Percentiles rank a stretch among this genome's conserved stretches.
phyloP scores from a whole-genome alignment of 495 filamentous ascomycete species.

The Tricharina praecox region DNA sequence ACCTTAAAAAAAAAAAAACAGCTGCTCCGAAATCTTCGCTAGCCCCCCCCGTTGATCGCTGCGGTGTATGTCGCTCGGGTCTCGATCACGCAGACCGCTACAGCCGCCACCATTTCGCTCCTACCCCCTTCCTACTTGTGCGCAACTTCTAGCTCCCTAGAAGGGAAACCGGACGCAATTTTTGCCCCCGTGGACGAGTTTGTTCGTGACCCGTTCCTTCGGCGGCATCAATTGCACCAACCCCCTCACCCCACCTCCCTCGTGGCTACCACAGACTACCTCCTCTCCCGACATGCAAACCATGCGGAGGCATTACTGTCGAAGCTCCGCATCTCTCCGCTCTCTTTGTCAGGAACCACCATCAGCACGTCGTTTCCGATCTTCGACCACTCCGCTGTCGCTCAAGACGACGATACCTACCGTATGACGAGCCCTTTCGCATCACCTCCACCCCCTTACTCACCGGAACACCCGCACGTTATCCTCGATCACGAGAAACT shows the following conservation, averaged over 20 bases:
- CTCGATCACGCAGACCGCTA: not conserved
- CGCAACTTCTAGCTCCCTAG: not conserved
- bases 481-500: constrained; percentile 26
- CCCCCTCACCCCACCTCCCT: constrained; percentile 1
- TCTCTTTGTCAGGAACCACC: constrained; percentile 6
- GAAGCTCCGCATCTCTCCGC: constrained; percentile 25
- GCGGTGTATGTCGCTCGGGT: not conserved
- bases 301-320: constrained; percentile 25
- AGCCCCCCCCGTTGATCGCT: no score
- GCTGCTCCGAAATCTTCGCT: no score
- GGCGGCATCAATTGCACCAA: not conserved
- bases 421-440: constrained; percentile 23
- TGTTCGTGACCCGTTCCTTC: not conserved
- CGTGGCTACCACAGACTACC: constrained; percentile 23
- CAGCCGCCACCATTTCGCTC: not conserved
- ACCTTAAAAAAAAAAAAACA: no score
- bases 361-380: constrained; percentile 13
- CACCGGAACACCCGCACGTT: constrained; percentile 23
- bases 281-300: constrained; percentile 23
- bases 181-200: not conserved
- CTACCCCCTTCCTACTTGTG: not conserved
- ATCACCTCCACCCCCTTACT: constrained; percentile 24
- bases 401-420: not conserved
- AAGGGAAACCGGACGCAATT: not conserved
- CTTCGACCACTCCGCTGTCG: not conserved